Evolutionary conservation across 2,329 filamentous ascomycete species (phyloP).

Genomic region (Penicillium sp.): DNA sequence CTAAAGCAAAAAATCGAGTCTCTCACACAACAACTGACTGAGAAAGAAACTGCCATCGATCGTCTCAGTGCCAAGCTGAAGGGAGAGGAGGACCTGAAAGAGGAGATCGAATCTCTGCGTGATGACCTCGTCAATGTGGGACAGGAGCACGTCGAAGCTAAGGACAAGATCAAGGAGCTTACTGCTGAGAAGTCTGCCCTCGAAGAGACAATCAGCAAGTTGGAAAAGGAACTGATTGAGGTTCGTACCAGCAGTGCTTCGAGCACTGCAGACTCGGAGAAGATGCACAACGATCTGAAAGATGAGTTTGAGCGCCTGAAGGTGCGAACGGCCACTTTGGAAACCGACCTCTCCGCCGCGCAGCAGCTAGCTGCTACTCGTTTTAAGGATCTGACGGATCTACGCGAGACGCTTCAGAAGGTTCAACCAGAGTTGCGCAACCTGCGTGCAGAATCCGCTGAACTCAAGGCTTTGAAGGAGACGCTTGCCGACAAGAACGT

Average conservation of each 20-base stretch:
- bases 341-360: constrained; percentile 80
- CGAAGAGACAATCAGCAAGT: constrained; percentile 60
- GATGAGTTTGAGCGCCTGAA: constrained; percentile 70
- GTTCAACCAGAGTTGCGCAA: constrained; percentile 80
- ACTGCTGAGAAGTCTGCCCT: constrained; percentile 66
- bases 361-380: constrained; percentile 81
- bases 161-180: constrained; percentile 69
- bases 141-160: constrained; percentile 78
- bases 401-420: constrained; percentile 76
- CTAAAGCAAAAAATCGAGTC: constrained; percentile 39
- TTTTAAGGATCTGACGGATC: constrained; percentile 81
- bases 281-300: constrained; percentile 55
- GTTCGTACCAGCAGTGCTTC: constrained; percentile 50
- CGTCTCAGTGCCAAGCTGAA: constrained; percentile 67
- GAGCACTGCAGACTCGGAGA: constrained; percentile 49
- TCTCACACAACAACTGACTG: constrained; percentile 36
- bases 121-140: constrained; percentile 77
- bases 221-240: constrained; percentile 68
- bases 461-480: constrained; percentile 71
- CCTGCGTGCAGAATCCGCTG: constrained; percentile 71
- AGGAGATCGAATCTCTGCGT: constrained; percentile 80
- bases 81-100: constrained; percentile 72
- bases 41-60: constrained; percentile 71
- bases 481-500: constrained; percentile 63
- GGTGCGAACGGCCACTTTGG: constrained; percentile 64